These are phyloP conservation scores for Psilocybe azurescens DNA, from an alignment of 768 basidiomycete species.

Conservation along the genomic window DNA sequence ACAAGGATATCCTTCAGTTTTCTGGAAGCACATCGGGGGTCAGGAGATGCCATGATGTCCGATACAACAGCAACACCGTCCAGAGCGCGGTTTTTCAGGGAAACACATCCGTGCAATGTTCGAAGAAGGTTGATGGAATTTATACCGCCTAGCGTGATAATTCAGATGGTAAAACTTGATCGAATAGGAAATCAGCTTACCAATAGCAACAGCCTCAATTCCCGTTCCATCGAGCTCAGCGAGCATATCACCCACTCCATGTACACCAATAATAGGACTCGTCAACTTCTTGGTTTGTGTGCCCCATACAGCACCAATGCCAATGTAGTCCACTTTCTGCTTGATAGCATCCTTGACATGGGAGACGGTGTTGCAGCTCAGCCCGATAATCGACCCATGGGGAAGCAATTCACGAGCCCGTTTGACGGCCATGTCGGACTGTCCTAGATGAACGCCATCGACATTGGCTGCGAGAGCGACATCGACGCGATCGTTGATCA, in stretches of 20 bases:
- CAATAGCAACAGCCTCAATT: conserved; percentile 84
- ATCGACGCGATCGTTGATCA: conserved; percentile 91
- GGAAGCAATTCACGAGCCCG: conserved; percentile 75
- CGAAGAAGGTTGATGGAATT: conserved; percentile 79
- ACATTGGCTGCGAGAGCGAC: conserved; percentile 80
- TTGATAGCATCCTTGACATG: conserved; percentile 68
- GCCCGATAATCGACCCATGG: conserved; percentile 72
- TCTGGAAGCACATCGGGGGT: conserved; percentile 58
- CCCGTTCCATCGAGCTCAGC: conserved; percentile 63
- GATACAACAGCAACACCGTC: conserved; percentile 92
- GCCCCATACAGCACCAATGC: conserved; percentile 84
- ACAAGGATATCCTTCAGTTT: conserved; percentile 47
- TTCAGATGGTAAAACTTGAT: neutral
- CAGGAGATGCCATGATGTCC: conserved; percentile 73
- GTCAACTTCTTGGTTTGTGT: conserved; percentile 82
- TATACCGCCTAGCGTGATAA: conserved; percentile 71
- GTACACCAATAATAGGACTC: conserved; percentile 68
- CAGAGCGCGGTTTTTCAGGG: conserved; percentile 58
- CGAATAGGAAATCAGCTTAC: conserved; percentile 43
- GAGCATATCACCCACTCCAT: conserved; percentile 73
- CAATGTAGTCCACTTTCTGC: conserved; percentile 82
- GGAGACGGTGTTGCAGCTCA: conserved; percentile 72
- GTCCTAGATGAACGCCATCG: conserved; percentile 88
- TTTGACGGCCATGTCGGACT: conserved; percentile 79
- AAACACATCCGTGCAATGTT: conserved; percentile 74